These are phyloP conservation scores for Auricularia sp. DNA, from an alignment of 768 basidiomycete genomes.

Conservation along the genomic window DNA sequence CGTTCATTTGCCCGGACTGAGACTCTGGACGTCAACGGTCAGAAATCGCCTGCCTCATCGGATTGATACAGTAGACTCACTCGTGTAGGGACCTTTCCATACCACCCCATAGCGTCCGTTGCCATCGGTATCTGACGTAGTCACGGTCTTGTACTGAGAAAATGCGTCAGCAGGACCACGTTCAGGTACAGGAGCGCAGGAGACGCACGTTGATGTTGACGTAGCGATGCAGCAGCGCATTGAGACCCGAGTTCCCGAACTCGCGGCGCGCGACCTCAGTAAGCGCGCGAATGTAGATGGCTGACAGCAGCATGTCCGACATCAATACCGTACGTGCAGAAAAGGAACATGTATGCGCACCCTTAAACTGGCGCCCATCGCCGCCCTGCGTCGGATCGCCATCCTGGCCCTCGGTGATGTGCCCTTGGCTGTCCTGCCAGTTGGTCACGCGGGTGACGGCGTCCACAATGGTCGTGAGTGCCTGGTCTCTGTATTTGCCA, in stretches of 20 bases:
- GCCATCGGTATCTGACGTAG: background rate
- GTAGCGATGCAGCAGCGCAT: background rate
- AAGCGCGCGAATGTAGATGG: background rate
- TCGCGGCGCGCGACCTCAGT: background rate
- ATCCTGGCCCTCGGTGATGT: conserved; percentile 38
- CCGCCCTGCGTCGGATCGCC: background rate
- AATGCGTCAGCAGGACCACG: background rate
- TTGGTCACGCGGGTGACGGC: conserved; percentile 29
- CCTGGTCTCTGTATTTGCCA: conserved; percentile 28
- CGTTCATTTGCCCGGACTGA: background rate
- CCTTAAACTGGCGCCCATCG: background rate
- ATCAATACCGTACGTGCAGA: too few species aligned
- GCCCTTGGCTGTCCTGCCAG: conserved; percentile 40
- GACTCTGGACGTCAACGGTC: background rate
- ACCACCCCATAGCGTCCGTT: background rate
- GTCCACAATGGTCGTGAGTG: conserved; percentile 28
- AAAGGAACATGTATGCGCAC: background rate
- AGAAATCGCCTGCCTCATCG: background rate
- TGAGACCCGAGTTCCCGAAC: background rate
- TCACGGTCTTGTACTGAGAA: background rate
- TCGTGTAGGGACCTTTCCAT: background rate
- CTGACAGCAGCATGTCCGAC: background rate
- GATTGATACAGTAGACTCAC: background rate
- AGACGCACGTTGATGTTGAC: background rate
- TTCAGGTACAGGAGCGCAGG: background rate